Conservation (phyloP, 306 rosid genomes). For the Parietaria judaica region DNA sequence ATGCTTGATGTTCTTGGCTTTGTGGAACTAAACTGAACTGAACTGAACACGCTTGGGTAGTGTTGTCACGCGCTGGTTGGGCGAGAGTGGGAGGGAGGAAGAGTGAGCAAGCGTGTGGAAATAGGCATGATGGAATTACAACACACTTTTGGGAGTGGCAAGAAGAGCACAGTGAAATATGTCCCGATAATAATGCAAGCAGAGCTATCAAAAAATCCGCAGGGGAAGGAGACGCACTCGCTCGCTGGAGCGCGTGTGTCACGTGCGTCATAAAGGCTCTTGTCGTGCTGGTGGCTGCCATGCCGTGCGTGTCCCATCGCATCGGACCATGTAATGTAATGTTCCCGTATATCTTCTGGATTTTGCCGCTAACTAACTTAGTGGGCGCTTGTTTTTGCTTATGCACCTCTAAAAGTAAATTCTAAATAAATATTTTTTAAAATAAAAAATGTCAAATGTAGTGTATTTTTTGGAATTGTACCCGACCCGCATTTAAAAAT, state of each 20-base stretch:
- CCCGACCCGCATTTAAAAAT: too few species aligned
- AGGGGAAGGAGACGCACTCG: conserved; percentile 26
- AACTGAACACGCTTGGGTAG: too few species aligned
- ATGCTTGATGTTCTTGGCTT: not conserved
- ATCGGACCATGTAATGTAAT: too few species aligned
- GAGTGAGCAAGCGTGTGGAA: conserved; percentile 57
- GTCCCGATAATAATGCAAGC: conserved; percentile 26
- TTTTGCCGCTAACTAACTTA: not conserved
- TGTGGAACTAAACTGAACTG: too few species aligned
- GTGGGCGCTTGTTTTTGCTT: too few species aligned
- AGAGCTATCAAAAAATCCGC: not conserved
- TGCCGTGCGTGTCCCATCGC: not conserved
- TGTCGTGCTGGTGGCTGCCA: not conserved
- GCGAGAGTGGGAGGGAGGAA: conserved; percentile 12
- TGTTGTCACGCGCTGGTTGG: not conserved
- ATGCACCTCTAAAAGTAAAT: too few species aligned
- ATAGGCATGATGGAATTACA: conserved; percentile 27
- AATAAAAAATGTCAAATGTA: too few species aligned
- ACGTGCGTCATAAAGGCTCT: not conserved
- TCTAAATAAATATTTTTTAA: too few species aligned
- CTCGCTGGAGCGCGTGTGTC: conserved; percentile 25
- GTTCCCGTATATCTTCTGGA: not conserved
- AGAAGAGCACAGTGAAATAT: conserved; percentile 23
- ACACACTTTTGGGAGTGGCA: conserved; percentile 14
- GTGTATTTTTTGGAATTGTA: too few species aligned